Conservation (phyloP, 768 basidiomycete genomes). For the Tricholoma sp. region DNA sequence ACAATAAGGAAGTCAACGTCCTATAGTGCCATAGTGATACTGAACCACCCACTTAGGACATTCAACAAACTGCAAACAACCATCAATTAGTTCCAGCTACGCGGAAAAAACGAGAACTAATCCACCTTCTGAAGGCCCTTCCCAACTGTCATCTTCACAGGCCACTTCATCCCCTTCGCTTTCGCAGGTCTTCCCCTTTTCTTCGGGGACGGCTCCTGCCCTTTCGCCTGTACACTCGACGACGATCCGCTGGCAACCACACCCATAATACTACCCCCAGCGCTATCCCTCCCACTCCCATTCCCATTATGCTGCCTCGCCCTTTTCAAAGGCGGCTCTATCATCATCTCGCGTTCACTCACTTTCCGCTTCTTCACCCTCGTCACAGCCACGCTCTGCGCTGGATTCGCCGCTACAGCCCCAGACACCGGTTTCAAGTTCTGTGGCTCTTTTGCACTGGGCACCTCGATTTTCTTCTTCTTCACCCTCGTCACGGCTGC, state of each 20-base stretch:
- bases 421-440: conserved; percentile 8
- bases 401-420: not conserved
- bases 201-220: conserved; percentile 3
- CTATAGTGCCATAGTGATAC: not conserved
- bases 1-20: conserved; percentile 10
- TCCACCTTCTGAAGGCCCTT: conserved; percentile 22
- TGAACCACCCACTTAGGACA: conserved; percentile 15
- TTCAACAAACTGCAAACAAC: conserved; percentile 22
- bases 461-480: conserved; percentile 21
- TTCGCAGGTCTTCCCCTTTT: conserved; percentile 9
- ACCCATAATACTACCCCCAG: not conserved
- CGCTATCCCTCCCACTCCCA: not conserved
- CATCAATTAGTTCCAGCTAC: not conserved
- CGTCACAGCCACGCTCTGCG: conserved; percentile 24
- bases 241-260: conserved; percentile 1
- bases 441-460: conserved; percentile 25
- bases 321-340: conserved; percentile 28
- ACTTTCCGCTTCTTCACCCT: conserved; percentile 28
- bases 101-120: not conserved
- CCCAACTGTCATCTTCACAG: conserved; percentile 1
- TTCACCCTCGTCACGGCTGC: conserved; percentile 27
- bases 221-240: conserved; percentile 3
- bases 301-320: conserved; percentile 11
- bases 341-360: conserved; percentile 6
- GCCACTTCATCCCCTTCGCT: conserved; percentile 7